Percentiles rank a stretch among this genome's conserved stretches.
phyloP scores from a whole-genome alignment of 108 stramenopile genomes.

The Epipyxis sp. region DNA sequence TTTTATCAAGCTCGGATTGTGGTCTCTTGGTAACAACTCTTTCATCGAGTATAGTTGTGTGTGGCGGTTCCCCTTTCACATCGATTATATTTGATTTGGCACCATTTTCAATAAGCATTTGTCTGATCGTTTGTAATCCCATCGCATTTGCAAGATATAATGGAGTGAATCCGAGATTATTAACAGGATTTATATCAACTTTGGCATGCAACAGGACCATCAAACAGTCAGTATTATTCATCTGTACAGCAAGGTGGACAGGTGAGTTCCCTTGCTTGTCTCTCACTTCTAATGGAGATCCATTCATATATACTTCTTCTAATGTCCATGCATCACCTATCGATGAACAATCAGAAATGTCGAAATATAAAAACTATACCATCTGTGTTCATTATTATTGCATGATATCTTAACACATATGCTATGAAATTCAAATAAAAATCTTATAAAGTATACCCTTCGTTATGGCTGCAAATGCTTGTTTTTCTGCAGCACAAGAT shows the following conservation, averaged over 20 bases:
- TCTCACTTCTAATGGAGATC: not conserved
- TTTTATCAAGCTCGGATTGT: too few relatives aligned
- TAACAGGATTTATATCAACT: not conserved
- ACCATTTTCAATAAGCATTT: not conserved
- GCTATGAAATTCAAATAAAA: too few relatives aligned
- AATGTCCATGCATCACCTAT: conserved; percentile 29
- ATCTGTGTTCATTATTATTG: too few relatives aligned
- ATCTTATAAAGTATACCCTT: too few relatives aligned
- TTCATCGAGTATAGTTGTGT: too few relatives aligned
- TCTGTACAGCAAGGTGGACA: conserved; percentile 23
- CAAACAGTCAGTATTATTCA: conserved; percentile 7
- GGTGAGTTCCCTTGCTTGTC: not conserved
- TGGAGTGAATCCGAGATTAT: conserved; percentile 4
- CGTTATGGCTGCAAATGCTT: not conserved
- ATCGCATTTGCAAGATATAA: not conserved
- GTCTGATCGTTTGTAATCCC: not conserved
- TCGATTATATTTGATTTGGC: too few relatives aligned
- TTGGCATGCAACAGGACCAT: not conserved
- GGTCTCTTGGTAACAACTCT: too few relatives aligned
- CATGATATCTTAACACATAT: too few relatives aligned
- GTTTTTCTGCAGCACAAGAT: not conserved
- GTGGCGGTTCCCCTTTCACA: too few relatives aligned
- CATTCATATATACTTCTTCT: conserved; percentile 12
- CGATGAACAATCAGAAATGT: too few relatives aligned
- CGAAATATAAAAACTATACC: too few relatives aligned